These are phyloP conservation scores for Xerocomus cyaneibrunnescens DNA, from an alignment of 1,284 basidiomycete species.

Conservation along the genomic window DNA sequence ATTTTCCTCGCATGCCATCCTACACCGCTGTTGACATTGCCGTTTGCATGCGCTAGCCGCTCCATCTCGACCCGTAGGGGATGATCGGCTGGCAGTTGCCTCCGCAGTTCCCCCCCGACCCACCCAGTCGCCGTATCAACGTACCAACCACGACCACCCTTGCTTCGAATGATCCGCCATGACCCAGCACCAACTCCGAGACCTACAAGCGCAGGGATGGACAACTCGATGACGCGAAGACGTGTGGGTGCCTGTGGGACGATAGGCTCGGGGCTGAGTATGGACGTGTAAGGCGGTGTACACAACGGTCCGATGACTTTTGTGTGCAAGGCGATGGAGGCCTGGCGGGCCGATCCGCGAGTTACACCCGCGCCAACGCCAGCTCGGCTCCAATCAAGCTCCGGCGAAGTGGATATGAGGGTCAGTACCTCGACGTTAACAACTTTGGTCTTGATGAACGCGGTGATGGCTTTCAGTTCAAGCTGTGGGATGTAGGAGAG, in stretches of 20 bases:
- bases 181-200: conserved; percentile 75
- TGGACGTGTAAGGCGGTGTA: conserved; percentile 73
- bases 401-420: conserved; percentile 74
- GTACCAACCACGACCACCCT: conserved; percentile 95
- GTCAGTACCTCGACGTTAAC: conserved; percentile 85
- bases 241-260: conserved; percentile 61
- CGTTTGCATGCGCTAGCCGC: conserved; percentile 76
- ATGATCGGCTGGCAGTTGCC: conserved; percentile 64
- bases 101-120: conserved; percentile 54
- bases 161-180: conserved; percentile 89
- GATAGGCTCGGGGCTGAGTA: conserved; percentile 35
- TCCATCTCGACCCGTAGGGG: conserved; percentile 69
- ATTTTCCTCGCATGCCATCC: conserved; percentile 98
- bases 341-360: conserved; percentile 50
- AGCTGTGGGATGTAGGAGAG: conserved; percentile 83
- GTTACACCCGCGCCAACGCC: conserved; percentile 36
- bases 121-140: conserved; percentile 87
- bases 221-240: conserved; percentile 87
- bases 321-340: conserved; percentile 63
- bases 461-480: conserved; percentile 63
- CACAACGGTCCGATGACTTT: conserved; percentile 78
- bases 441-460: conserved; percentile 72
- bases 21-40: conserved; percentile 85
- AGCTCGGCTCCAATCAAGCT: conserved; percentile 56
- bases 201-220: conserved; percentile 67